Evolutionary conservation across 495 filamentous ascomycete species (phyloP).

Genomic region (Lophiotrema nucula): DNA sequence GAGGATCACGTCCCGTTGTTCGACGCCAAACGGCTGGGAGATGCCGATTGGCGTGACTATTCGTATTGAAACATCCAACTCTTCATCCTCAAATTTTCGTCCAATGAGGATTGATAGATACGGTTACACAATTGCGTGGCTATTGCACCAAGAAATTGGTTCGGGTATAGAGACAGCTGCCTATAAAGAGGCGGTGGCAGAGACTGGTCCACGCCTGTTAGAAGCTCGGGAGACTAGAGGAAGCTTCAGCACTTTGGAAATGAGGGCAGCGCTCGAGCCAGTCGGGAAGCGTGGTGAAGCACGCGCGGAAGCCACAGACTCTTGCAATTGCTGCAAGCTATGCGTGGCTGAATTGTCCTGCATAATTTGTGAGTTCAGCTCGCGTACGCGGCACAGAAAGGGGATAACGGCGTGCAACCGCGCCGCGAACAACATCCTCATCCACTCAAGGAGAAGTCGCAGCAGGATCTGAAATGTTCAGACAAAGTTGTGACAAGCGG

Average conservation of each 20-base stretch:
- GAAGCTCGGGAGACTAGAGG: background rate
- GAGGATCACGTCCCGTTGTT: background rate
- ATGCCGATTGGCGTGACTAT: background rate
- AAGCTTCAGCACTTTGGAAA: background rate
- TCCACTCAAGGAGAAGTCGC: background rate
- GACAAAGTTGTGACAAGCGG: background rate
- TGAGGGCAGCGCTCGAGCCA: background rate
- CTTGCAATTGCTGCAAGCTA: constrained; percentile 4
- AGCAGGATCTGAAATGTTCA: background rate
- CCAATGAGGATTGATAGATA: constrained; percentile 5
- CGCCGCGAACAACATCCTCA: background rate
- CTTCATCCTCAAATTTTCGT: background rate
- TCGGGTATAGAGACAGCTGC: background rate
- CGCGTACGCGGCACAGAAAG: background rate
- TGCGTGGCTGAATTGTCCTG: constrained; percentile 5
- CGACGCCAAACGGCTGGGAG: background rate
- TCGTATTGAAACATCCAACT: background rate
- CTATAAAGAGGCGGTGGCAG: constrained; percentile 13
- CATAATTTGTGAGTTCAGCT: constrained; percentile 8
- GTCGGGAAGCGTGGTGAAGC: background rate
- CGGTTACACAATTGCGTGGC: background rate
- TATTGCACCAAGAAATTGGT: constrained; percentile 2
- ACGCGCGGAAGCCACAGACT: constrained; percentile 15
- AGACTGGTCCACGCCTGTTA: constrained; percentile 1
- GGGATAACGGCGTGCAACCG: background rate